Conservation (phyloP, 2,329 filamentous ascomycete species). For the Diaporthe destruens region DNA sequence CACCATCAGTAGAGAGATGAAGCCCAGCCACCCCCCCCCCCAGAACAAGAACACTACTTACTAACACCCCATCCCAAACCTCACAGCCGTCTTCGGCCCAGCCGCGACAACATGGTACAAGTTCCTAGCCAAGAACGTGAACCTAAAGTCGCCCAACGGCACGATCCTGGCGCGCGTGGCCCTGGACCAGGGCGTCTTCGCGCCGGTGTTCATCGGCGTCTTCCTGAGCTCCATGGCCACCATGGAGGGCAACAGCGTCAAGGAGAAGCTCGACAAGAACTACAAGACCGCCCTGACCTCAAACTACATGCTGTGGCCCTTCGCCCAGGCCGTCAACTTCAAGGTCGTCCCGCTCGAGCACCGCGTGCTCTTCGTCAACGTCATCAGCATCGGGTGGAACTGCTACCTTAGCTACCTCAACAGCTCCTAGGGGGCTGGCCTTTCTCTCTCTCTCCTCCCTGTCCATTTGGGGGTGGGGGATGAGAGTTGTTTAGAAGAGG, state of each 20-base stretch:
- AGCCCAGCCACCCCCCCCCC: neutral
- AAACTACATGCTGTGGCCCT: conserved; percentile 91
- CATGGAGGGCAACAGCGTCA: conserved; percentile 73
- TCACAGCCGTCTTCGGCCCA: conserved; percentile 83
- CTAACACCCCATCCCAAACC: no score
- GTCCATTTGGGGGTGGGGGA: neutral
- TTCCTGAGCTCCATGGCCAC: conserved; percentile 90
- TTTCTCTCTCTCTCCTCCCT: neutral
- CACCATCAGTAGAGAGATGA: neutral
- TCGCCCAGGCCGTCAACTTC: conserved; percentile 89
- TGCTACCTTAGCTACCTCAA: conserved; percentile 74
- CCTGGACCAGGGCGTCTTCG: conserved; percentile 85
- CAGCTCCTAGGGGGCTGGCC: conserved; percentile 51
- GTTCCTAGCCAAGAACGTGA: conserved; percentile 79
- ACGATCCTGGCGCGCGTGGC: conserved; percentile 84
- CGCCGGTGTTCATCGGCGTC: conserved; percentile 82
- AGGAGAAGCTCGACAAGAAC: conserved; percentile 78
- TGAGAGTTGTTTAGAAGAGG: neutral
- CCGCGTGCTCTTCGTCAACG: conserved; percentile 87
- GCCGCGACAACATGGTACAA: conserved; percentile 89
- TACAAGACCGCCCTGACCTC: conserved; percentile 80
- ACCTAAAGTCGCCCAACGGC: conserved; percentile 71
- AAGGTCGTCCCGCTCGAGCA: conserved; percentile 86
- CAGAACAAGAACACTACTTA: neutral
- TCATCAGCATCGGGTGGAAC: conserved; percentile 78